A percentile compares a stretch with the other conserved stretches of the same genome.
Conservation (phyloP, 495 filamentous ascomycete species). For the Aspergillus conjunctus region DNA sequence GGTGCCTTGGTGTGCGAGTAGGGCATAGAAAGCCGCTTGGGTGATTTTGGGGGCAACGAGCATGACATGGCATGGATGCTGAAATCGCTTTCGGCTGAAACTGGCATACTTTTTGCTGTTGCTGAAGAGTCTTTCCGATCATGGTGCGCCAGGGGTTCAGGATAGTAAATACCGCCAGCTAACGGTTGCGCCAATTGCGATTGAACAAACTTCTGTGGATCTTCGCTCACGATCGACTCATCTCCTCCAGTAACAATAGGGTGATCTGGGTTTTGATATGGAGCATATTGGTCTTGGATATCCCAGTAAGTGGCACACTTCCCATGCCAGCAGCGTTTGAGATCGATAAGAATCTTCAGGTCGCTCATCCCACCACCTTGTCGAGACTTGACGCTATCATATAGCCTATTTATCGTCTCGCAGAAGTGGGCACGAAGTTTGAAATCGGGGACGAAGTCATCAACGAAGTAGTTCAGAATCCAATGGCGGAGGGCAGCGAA, state of each 20-base stretch:
- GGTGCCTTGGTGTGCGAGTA: slow-evolving; percentile 53
- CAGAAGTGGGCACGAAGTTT: slow-evolving; percentile 80
- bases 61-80: slow-evolving; percentile 75
- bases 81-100: slow-evolving; percentile 55
- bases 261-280: slow-evolving; percentile 59
- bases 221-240: slow-evolving; percentile 19
- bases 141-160: slow-evolving; percentile 32
- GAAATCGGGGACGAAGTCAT: slow-evolving; percentile 90
- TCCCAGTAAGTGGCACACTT: slow-evolving; percentile 91
- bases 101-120: slow-evolving; percentile 47
- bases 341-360: slow-evolving; percentile 86
- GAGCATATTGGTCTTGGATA: slow-evolving; percentile 57
- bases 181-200: slow-evolving; percentile 19
- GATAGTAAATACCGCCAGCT: slow-evolving; percentile 30
- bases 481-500: slow-evolving; percentile 97
- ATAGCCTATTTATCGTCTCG: slow-evolving; percentile 75
- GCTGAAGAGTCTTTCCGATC: slow-evolving; percentile 48
- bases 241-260: slow-evolving; percentile 77
- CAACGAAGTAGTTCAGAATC: slow-evolving; percentile 97
- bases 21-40: slow-evolving; percentile 48
- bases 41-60: slow-evolving; percentile 71
- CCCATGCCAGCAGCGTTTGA: slow-evolving; percentile 97
- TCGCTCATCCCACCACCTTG: slow-evolving; percentile 66
- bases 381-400: slow-evolving; percentile 58
- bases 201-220: slow-evolving; percentile 17